These are phyloP conservation scores for Tuber magnatum DNA, from an alignment of 495 filamentous ascomycete genomes.

Conservation along the genomic window DNA sequence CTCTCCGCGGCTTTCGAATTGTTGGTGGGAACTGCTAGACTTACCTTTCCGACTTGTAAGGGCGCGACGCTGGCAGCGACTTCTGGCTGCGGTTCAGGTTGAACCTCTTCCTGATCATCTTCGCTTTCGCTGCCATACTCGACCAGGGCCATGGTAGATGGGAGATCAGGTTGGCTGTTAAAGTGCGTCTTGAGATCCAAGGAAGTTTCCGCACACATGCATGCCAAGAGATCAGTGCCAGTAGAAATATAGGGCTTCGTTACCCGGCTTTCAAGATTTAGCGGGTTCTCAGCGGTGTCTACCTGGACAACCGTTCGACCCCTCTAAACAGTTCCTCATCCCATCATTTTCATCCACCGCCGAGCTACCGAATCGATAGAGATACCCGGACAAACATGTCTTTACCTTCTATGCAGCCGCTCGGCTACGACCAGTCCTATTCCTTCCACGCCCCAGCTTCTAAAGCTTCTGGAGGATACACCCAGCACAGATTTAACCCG, in stretches of 20 bases:
- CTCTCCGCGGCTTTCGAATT: not conserved
- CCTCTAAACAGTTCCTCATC: slow-evolving; percentile 18
- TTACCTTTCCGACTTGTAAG: slow-evolving; percentile 35
- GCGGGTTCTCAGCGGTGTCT: slow-evolving; percentile 13
- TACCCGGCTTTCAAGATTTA: slow-evolving; percentile 27
- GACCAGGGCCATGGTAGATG: slow-evolving; percentile 34
- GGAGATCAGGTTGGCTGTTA: slow-evolving; percentile 4
- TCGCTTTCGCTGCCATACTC: slow-evolving; percentile 40
- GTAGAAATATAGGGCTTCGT: not conserved
- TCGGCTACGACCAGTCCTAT: slow-evolving; percentile 47
- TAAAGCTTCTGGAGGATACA: slow-evolving; percentile 46
- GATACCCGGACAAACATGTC: slow-evolving; percentile 45
- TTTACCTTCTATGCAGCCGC: slow-evolving; percentile 44
- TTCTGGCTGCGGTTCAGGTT: slow-evolving; percentile 13
- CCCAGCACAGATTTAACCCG: slow-evolving; percentile 89
- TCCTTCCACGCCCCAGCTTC: slow-evolving; percentile 56
- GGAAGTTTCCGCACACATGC: slow-evolving; percentile 11
- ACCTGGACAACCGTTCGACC: slow-evolving; percentile 24
- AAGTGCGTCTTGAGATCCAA: not conserved
- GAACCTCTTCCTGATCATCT: slow-evolving; percentile 25
- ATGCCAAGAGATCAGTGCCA: not conserved
- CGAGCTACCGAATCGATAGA: slow-evolving; percentile 12
- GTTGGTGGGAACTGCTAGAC: slow-evolving; percentile 6
- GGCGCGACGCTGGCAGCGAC: slow-evolving; percentile 10
- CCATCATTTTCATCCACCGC: slow-evolving; percentile 25